Percentiles rank a stretch among this genome's conserved stretches.
Conservation (phyloP, 371 early-diverging fungal genomes). For the Circinella umbellata region DNA sequence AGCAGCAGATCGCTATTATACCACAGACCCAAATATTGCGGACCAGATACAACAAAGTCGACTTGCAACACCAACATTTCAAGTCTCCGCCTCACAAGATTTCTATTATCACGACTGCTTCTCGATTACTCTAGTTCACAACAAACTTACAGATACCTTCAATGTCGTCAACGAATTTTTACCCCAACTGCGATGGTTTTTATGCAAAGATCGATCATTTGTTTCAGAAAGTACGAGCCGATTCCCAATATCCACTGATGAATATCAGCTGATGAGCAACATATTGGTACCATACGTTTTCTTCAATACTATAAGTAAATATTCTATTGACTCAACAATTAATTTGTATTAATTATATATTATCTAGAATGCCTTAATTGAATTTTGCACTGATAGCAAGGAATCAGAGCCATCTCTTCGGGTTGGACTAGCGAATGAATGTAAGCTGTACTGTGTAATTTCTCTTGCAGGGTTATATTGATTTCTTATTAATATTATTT, state of each 20-base stretch:
- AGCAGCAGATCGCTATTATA: conserved; percentile 13
- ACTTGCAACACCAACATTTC: conserved; percentile 13
- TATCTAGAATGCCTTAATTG: conserved; percentile 42
- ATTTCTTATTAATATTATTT: not conserved
- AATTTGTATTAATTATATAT: not conserved
- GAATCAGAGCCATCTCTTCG: conserved; percentile 45
- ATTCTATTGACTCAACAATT: too few species aligned
- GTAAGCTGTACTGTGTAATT: conserved; percentile 26
- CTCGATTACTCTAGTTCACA: conserved; percentile 37
- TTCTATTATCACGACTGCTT: conserved; percentile 52
- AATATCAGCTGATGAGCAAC: conserved; percentile 22
- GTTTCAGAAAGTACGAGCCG: not conserved
- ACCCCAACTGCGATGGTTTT: conserved; percentile 35
- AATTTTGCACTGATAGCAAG: conserved; percentile 53
- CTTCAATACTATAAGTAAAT: not conserved
- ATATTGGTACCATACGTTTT: conserved; percentile 27
- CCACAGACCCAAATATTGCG: conserved; percentile 9
- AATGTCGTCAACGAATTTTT: conserved; percentile 42
- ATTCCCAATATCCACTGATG: conserved; percentile 32
- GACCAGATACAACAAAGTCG: not conserved
- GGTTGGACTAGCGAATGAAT: conserved; percentile 46
- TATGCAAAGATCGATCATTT: conserved; percentile 22
- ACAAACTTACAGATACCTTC: conserved; percentile 31
- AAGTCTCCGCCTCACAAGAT: conserved; percentile 37
- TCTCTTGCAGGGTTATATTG: not conserved